Base-by-base conservation (phyloP, 148 eudicot genomes). In the Gaultheria prostrata region DNA sequence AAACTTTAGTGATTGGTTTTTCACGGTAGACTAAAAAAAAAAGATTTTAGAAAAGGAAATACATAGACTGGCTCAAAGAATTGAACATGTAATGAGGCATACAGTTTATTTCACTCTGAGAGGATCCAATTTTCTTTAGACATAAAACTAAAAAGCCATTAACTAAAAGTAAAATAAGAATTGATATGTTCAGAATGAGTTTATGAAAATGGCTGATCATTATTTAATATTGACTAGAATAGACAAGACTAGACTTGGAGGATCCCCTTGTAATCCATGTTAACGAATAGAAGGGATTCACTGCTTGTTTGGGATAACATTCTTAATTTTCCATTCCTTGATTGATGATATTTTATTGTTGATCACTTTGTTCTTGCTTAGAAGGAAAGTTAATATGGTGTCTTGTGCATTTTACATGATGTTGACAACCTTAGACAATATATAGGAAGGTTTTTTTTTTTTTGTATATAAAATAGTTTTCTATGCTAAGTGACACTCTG, bases 181-280 rank as follows among this genome's bases (percentile, higher is more conserved):
- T 18, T 18, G 3, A 61, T 57, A 57, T n/a, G 26, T 21, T 20
- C 0, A 56, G 67, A 59, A 24, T n/a, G 69, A 26, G 30, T 3
- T 7, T 59, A 63, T 63, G 24, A 63, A 63, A n/a, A 30, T 63
- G 69, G 30, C 32, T n/a, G n/a, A 61, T n/a, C 12, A n/a, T 61
- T 13, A n/a, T 67, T 59, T 54, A 21, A 67, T 28, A 35, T 12
- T 1, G 72, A 28, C 72, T 12, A 51, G 17, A 51, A 1, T 26
- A 63, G 67, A 61, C 9, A 54, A 28, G 45, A 49, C 5, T 46
- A 56, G 43, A n/a, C n/a, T n/a, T n/a, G 21, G 57, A 13, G 61
- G 61, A 79, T 86, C 77, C 81, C 81, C 88, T 82, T 86, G 85
- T 76, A 69, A 80, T 70, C 39, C 76, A 84, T 83, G 87, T 88